Evolutionary conservation across 345 rosid species (phyloP), one percentile per base, ranked within the genome.

Genomic region (Eutrema heterophyllum): DNA sequence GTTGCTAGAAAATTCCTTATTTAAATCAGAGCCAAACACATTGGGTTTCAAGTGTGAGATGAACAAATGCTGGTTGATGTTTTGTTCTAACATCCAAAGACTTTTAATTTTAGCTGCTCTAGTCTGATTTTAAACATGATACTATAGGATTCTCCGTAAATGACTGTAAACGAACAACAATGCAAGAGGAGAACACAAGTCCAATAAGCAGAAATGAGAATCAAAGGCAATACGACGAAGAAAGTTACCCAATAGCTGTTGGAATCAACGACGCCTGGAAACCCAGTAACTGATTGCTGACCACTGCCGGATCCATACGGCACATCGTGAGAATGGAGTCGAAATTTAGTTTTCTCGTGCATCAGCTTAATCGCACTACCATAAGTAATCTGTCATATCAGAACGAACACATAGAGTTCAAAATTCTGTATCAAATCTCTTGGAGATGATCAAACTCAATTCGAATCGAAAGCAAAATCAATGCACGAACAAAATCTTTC

Each of bases 301-400:
- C 99, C 99, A 73, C 98, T 92, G 14, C 99, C 99, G 27, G 99
- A 92, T 33, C 99, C 99, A 26, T 92, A 96, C 0, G 99, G 99
- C 66, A 96, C 99, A 49, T 96, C 99, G 40, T 96, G 99, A 9
- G 99, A 96, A 81, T 96, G 99, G 26, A 96, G 71, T 73, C 99
- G 72, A 55, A 78, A 83, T 60, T 80, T 96, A 1, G 99, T 92
- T 81, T 71, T 87, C 84, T 96, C 99, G 41, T 96, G 99, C 96
- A 87, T 88, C 81, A 92, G 75, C 89, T 96, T 96, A 9, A 96
- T 71, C 76, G 83, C 88, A 44, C 90, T 78, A 27, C 99, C 99
- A 71, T 90, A 96, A 10, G 98, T 90, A 36, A 96, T 79, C 99
- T 96, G 82, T 41, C 9, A 50, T 61, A 73, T 66, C 46, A 70